phyloP scores from a whole-genome alignment of 805 yeast species.

The Candida awuae region DNA sequence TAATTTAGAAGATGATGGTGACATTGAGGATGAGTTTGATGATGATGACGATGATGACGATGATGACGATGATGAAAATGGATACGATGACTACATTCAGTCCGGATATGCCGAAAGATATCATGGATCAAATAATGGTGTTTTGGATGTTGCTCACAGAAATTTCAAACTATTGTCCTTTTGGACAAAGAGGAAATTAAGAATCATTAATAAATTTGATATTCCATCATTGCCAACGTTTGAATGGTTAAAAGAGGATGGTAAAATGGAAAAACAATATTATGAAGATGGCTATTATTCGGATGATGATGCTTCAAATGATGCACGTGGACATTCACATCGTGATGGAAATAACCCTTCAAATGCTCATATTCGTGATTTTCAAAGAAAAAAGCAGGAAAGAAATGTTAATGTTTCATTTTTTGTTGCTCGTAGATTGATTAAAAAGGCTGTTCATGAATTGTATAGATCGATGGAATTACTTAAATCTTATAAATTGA shows the following conservation, averaged over 20 bases:
- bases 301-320: slow-evolving; percentile 13
- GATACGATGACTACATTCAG: slow-evolving; percentile 8
- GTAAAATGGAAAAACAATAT: slow-evolving; percentile 28
- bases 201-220: slow-evolving; percentile 31
- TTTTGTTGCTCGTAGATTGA: slow-evolving; percentile 54
- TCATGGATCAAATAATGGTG: not conserved
- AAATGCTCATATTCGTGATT: slow-evolving; percentile 40
- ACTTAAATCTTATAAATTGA: slow-evolving; percentile 57
- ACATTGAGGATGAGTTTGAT: slow-evolving; percentile 11
- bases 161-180: slow-evolving; percentile 16
- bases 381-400: slow-evolving; percentile 26
- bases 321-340: slow-evolving; percentile 5
- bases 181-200: slow-evolving; percentile 21
- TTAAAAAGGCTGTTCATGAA: slow-evolving; percentile 62
- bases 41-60: slow-evolving; percentile 11
- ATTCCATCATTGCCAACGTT: slow-evolving; percentile 36
- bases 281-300: slow-evolving; percentile 28
- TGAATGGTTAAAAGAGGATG: slow-evolving; percentile 26
- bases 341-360: slow-evolving; percentile 18
- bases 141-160: slow-evolving; percentile 10
- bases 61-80: slow-evolving; percentile 10
- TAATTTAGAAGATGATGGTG: slow-evolving; percentile 11
- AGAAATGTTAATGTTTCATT: slow-evolving; percentile 38
- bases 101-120: not conserved
- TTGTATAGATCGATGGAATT: slow-evolving; percentile 67